Base-by-base conservation (phyloP, 1,284 basidiomycete species). In the Cutaneotrichosporon sp. region DNA sequence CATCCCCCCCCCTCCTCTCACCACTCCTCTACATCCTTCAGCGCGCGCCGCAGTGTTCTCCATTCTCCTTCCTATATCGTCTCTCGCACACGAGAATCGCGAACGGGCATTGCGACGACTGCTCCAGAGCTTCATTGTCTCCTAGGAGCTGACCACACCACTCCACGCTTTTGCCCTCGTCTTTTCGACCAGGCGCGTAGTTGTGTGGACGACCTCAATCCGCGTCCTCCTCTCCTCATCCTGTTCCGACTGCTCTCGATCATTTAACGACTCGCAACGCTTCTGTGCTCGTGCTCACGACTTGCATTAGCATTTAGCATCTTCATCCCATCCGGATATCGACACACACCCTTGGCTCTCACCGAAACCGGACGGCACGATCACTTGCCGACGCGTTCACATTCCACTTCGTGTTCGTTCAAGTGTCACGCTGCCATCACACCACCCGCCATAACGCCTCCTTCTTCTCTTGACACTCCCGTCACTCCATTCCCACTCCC, bases 351-450 rank as follows among this genome's bases (percentile, higher is more conserved):
- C n/a, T n/a, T n/a, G n/a, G n/a, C n/a, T n/a, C n/a, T n/a, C n/a
- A n/a, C n/a, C n/a, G n/a, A n/a, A n/a, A n/a, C n/a, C n/a, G n/a
- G n/a, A 41, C 39, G 37, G 37, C 27, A 31, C 42, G n/a, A 44
- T 46, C 24, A 33, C 11, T 25, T 17, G 25, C 20, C 35, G 46
- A 49, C 46, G 46, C 46, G 46, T 49, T 37, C 46, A 49, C 46
- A 49, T 49, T 49, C 46, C 46, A 41, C 35, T 20, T 12, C 10
- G 20, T 14, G 17, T 5, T 34, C 12, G 17, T 29, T 24, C 29
- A 46, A 46, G 34, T 49, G 46, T 49, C 26, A 49, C 46, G 46
- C 37, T 32, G 16, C 19, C 32, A 34, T 49, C 41, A 39, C 49
- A 37, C 46, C n/a, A 5, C 19, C 41, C 25, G 19, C 27, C 46